A percentile compares a stretch with the other conserved stretches of the same genome.
These are phyloP conservation scores for Leishmania gerbilli DNA, from an alignment of 208 protist species.

Conservation along the genomic window DNA sequence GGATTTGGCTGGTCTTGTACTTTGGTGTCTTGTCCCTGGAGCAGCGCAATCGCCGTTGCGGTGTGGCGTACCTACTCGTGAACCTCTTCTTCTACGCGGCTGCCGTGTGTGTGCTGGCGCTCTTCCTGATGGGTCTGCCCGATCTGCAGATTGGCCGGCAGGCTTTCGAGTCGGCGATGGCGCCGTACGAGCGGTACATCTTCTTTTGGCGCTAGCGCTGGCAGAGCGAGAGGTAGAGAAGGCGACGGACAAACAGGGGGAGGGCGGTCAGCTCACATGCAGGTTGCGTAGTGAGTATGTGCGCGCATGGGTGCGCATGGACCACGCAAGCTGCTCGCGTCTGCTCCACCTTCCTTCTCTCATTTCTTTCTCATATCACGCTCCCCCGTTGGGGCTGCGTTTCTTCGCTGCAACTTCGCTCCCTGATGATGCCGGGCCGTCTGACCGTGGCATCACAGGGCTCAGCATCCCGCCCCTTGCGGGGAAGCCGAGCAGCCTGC, in stretches of 20 bases:
- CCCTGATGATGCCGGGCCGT: not conserved
- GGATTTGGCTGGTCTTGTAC: slow-evolving; percentile 72
- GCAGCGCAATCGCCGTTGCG: slow-evolving; percentile 37
- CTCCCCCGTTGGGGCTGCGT: not conserved
- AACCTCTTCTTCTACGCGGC: slow-evolving; percentile 73
- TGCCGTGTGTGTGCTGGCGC: slow-evolving; percentile 42
- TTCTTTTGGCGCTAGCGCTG: slow-evolving; percentile 52
- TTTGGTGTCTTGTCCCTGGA: slow-evolving; percentile 63
- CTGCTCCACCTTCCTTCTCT: not conserved
- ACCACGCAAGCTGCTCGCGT: not conserved
- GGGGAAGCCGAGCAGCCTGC: not conserved
- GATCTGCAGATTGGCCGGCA: slow-evolving; percentile 76
- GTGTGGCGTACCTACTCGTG: slow-evolving; percentile 24
- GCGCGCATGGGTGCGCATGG: not conserved
- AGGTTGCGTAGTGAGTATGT: not conserved
- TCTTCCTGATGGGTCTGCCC: slow-evolving; percentile 83
- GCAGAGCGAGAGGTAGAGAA: not conserved
- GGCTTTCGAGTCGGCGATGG: slow-evolving; percentile 55
- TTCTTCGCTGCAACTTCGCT: not conserved
- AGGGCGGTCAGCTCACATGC: not conserved
- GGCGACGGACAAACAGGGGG: not conserved
- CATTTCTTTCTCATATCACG: not conserved
- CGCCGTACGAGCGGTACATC: slow-evolving; percentile 58
- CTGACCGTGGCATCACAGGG: not conserved
- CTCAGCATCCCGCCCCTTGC: not conserved